Base-by-base conservation (phyloP, 805 yeast species). In the Cyberlindnera suaveolens region DNA sequence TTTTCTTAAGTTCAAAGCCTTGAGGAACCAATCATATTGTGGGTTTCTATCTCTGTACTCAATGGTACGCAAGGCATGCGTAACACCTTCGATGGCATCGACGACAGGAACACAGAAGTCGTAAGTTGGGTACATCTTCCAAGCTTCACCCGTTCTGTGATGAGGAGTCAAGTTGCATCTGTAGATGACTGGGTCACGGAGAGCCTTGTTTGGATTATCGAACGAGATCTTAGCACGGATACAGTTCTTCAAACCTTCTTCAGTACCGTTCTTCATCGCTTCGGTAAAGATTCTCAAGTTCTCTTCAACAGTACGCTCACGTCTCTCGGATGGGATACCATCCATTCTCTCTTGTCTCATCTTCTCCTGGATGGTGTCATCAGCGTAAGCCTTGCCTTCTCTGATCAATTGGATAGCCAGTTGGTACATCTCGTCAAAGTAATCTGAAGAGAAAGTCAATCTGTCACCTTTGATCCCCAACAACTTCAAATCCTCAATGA, bases 301-400 rank as follows among this genome's bases (percentile, higher is more conserved):
- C 71, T 93, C 99, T 66, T 91, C 97, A 40, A 91, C 85, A 17
- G 91, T 59, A 67, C 96, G 82, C 57, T 89, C 93, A 73, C 99
- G 85, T 72, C 96, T 85, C 39, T 77, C 81, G 40, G 96, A 85
- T 44, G 95, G 83, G 54, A 88, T 81, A 66, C 99, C 99, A 51
- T 88, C 96, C 86, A 87, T 88, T 77, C 99, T 86, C 75, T 93
- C 96, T 62, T 90, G 96, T 72, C 99, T 85, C 99, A 93, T 93
- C 65, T 78, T 75, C 61, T 91, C 98, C 57, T 80, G 78, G 41
- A 90, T 86, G 37, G 99, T 93, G 61, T 93, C 98, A 63, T 93
- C 99, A 73, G 96, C 86, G 72, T 93, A 93, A 36, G 99, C 99
- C 54, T 86, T 83, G 50, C 97, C 98, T 45, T 85, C 96, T 68